phyloP scores from a whole-genome alignment of 331 rosid genomes.

The Pyracantha coccinea region DNA sequence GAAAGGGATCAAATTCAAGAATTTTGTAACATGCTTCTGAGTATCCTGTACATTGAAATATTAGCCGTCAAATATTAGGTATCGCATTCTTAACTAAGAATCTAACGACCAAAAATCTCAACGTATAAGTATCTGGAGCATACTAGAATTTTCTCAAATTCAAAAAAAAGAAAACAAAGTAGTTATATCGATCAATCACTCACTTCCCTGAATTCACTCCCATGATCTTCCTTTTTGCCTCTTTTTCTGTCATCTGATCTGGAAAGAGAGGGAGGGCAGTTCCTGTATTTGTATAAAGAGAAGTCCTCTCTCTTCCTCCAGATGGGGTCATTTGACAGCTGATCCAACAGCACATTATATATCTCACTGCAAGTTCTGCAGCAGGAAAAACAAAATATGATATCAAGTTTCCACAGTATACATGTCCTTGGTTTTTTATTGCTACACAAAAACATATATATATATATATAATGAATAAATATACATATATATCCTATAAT shows the following conservation, averaged over 20 bases:
- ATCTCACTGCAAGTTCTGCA: no score
- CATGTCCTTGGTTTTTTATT: slow-evolving; percentile 11
- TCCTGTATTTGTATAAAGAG: slow-evolving; percentile 10
- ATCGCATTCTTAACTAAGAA: no score
- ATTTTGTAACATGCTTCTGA: not conserved
- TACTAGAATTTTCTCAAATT: not conserved
- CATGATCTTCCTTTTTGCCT: slow-evolving; percentile 18
- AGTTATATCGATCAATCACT: not conserved
- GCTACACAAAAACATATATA: not conserved
- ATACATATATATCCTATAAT: no score
- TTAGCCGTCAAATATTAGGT: no score
- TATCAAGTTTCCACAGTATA: slow-evolving; percentile 7
- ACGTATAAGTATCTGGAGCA: no score
- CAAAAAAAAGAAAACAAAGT: slow-evolving; percentile 4
- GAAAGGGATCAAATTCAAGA: slow-evolving; percentile 10
- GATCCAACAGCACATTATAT: slow-evolving; percentile 19
- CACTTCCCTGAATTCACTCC: slow-evolving; percentile 17
- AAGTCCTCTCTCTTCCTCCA: slow-evolving; percentile 2
- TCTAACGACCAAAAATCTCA: no score
- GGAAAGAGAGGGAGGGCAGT: slow-evolving; percentile 22
- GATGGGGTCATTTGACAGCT: slow-evolving; percentile 33
- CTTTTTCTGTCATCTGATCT: slow-evolving; percentile 32
- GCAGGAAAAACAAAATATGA: not conserved
- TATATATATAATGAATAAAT: not conserved
- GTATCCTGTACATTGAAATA: no score